Evolutionary conservation across 345 rosid species (phyloP).

Genomic region (Combretum micranthum): DNA sequence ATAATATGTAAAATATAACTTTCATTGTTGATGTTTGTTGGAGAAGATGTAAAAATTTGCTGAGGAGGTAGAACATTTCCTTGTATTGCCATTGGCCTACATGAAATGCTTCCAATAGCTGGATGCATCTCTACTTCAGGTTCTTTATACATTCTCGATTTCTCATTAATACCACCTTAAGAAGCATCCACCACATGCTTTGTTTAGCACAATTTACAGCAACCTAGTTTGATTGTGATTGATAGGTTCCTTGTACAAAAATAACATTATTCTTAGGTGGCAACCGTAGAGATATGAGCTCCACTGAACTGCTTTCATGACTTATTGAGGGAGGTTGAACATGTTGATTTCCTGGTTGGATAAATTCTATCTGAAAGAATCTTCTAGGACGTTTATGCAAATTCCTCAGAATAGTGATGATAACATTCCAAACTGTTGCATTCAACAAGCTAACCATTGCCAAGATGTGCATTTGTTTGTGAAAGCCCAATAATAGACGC

Average conservation of each 20-base stretch:
- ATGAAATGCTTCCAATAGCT: conserved; percentile 49
- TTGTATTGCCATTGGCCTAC: conserved; percentile 42
- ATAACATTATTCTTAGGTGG: conserved; percentile 40
- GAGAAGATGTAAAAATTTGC: conserved; percentile 51
- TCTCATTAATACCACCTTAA: conserved; percentile 37
- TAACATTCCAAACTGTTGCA: conserved; percentile 33
- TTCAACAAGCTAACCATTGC: conserved; percentile 43
- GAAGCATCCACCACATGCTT: conserved; percentile 13
- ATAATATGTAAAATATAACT: no score
- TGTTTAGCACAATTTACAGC: conserved; percentile 29
- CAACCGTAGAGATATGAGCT: conserved; percentile 60
- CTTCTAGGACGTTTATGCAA: conserved; percentile 34
- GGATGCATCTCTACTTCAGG: conserved; percentile 31
- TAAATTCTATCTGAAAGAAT: conserved; percentile 45
- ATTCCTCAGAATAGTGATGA: conserved; percentile 26
- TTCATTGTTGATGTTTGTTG: no score
- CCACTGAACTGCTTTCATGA: conserved; percentile 54
- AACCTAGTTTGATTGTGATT: conserved; percentile 51
- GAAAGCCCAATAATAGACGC: conserved; percentile 26
- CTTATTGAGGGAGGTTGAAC: conserved; percentile 35
- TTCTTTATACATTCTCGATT: conserved; percentile 29
- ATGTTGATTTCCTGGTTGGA: conserved; percentile 46
- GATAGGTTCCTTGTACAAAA: conserved; percentile 32
- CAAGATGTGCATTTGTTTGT: conserved; percentile 25
- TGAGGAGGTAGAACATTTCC: conserved; percentile 62